Conservation (phyloP, 2,329 filamentous ascomycete genomes). For the Diaporthe humulicola region DNA sequence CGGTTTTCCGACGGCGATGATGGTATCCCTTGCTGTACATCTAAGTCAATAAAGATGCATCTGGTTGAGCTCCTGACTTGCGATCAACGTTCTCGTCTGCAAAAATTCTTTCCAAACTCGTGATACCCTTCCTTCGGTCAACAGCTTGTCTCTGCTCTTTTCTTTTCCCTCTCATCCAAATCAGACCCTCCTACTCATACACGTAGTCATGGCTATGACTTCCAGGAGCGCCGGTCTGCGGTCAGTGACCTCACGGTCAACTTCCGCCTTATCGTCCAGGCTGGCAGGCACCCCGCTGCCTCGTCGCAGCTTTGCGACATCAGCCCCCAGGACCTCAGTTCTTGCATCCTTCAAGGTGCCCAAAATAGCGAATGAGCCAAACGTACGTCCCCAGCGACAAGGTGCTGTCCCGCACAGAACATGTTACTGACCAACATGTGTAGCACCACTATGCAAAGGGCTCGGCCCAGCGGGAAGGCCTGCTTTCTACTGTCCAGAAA, state of each 20-base stretch:
- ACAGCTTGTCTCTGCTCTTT: background rate
- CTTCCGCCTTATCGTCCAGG: conserved; percentile 23
- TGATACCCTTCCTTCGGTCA: conserved; percentile 22
- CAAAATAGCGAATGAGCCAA: conserved; percentile 92
- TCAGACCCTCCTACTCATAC: background rate
- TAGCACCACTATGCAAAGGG: conserved; percentile 92
- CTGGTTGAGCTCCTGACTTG: background rate
- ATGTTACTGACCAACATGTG: conserved; percentile 14
- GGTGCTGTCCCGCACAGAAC: background rate
- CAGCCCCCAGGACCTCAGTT: conserved; percentile 60
- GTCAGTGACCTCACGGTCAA: conserved; percentile 34
- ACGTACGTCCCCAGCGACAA: conserved; percentile 70
- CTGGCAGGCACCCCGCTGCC: conserved; percentile 30
- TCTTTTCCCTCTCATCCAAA: background rate
- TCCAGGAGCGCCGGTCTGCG: conserved; percentile 37
- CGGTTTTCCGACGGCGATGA: conserved; percentile 26
- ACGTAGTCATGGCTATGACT: conserved; percentile 25
- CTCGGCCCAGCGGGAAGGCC: conserved; percentile 81
- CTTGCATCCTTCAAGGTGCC: conserved; percentile 91
- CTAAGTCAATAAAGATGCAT: conserved; percentile 22
- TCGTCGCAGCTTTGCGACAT: conserved; percentile 46
- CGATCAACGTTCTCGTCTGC: background rate
- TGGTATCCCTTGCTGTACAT: conserved; percentile 16
- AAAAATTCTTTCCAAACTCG: background rate
- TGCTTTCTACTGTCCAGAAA: conserved; percentile 79